A percentile compares a stretch with the other conserved stretches of the same genome.
Evolutionary conservation across 2,329 filamentous ascomycete genomes (phyloP).

Genomic region (Zymoseptoria pseudotritici): DNA sequence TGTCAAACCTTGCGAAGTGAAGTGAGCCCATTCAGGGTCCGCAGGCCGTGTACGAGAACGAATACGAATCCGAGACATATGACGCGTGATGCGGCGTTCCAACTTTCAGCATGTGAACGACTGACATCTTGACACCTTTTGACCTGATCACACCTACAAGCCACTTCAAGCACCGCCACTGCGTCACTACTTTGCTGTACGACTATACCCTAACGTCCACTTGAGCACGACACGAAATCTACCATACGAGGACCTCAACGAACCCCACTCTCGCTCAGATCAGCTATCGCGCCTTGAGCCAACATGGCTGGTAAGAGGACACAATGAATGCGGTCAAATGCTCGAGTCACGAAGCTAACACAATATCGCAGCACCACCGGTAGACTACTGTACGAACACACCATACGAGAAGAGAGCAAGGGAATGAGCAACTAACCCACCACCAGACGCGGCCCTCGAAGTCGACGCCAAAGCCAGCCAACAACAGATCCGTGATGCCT

Average conservation of each 20-base stretch:
- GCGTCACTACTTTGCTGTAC: background rate
- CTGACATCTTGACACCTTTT: background rate
- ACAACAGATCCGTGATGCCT: conserved; percentile 84
- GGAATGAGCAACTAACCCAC: background rate
- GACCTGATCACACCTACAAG: background rate
- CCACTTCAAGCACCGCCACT: background rate
- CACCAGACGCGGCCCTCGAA: conserved; percentile 27
- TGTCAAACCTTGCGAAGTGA: too few relatives aligned
- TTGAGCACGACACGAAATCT: too few relatives aligned
- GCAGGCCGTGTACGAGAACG: too few relatives aligned
- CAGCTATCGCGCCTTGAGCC: background rate
- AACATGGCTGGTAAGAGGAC: background rate
- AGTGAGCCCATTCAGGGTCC: too few relatives aligned
- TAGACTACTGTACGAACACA: conserved; percentile 25
- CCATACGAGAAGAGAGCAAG: background rate
- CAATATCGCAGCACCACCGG: conserved; percentile 24
- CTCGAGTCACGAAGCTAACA: background rate
- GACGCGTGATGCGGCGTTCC: too few relatives aligned
- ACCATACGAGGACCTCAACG: too few relatives aligned
- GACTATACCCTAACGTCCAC: background rate
- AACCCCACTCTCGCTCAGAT: too few relatives aligned
- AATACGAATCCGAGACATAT: too few relatives aligned
- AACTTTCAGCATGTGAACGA: too few relatives aligned
- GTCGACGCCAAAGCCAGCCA: conserved; percentile 59
- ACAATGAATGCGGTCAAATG: background rate